Evolutionary conservation across 768 basidiomycete species (phyloP).

Genomic region (Neoboletus brunneissimus): DNA sequence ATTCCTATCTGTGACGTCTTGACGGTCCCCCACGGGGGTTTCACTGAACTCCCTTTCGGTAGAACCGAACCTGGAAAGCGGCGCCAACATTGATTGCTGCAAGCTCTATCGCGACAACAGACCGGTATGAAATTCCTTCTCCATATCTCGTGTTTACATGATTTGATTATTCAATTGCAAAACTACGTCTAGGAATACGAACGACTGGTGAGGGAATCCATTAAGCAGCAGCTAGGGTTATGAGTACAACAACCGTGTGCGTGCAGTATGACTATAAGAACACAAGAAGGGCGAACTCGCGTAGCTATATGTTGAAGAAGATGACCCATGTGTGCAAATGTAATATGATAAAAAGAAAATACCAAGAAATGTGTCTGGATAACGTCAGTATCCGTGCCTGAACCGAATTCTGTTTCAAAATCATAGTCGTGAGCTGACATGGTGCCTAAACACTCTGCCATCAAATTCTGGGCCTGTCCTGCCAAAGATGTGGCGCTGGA

Average conservation of each 20-base stretch:
- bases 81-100: slow-evolving; percentile 96
- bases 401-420: background rate
- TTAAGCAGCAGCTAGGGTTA: slow-evolving; percentile 82
- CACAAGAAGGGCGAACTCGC: slow-evolving; percentile 4
- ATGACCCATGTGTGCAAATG: background rate
- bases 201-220: slow-evolving; percentile 74
- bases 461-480: slow-evolving; percentile 39
- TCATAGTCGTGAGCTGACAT: slow-evolving; percentile 6
- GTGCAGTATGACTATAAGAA: slow-evolving; percentile 18
- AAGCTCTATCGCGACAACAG: slow-evolving; percentile 92
- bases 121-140: slow-evolving; percentile 35
- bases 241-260: slow-evolving; percentile 29
- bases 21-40: too few relatives aligned
- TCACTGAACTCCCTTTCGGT: background rate
- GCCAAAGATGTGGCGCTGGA: slow-evolving; percentile 83
- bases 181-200: slow-evolving; percentile 69
- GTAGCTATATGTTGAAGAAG: slow-evolving; percentile 3
- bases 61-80: slow-evolving; percentile 98
- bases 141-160: background rate
- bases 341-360: background rate
- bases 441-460: slow-evolving; percentile 47
- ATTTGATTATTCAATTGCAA: slow-evolving; percentile 3
- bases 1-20: background rate
- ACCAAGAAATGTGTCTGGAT: background rate
- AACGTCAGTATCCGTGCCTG: background rate